Conservation (phyloP, 73 alveolate species). For the Paramecium sonneborni region DNA sequence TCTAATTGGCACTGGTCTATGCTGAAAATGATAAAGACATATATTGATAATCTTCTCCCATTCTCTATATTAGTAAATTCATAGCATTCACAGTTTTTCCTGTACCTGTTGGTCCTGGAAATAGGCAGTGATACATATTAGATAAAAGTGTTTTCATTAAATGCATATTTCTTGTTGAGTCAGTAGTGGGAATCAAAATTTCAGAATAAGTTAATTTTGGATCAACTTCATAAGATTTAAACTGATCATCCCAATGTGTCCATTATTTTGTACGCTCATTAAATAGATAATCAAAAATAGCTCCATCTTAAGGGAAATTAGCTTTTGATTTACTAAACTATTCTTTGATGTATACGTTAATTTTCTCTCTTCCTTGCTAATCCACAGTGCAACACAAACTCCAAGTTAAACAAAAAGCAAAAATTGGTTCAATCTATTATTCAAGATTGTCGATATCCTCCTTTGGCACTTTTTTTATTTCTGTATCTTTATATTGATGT, state of each 20-base stretch:
- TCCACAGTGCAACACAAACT: constrained; percentile 92
- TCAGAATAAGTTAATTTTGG: constrained; percentile 81
- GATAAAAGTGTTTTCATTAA: constrained; percentile 85
- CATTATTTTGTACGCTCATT: constrained; percentile 73
- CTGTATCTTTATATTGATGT: constrained; percentile 83
- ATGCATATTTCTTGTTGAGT: constrained; percentile 95
- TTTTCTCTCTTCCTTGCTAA: constrained; percentile 25
- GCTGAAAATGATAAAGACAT: constrained; percentile 97
- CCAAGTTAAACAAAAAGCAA: constrained; percentile 93
- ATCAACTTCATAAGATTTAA: constrained; percentile 69
- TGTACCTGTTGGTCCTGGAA: constrained; percentile 99
- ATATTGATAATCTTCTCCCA: constrained; percentile 85
- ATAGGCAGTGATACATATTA: constrained; percentile 89
- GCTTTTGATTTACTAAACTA: constrained; percentile 17
- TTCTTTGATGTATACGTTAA: constrained; percentile 23
- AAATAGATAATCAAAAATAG: constrained; percentile 71
- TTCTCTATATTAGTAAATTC: constrained; percentile 69
- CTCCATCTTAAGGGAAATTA: constrained; percentile 75
- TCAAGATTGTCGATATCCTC: constrained; percentile 92
- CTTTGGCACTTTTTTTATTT: constrained; percentile 85
- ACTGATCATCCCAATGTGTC: constrained; percentile 78
- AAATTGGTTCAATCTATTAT: constrained; percentile 83
- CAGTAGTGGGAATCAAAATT: constrained; percentile 98
- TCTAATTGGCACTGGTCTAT: constrained; percentile 98
- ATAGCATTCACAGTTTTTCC: constrained; percentile 92